Evolutionary conservation across 169 alveolate genomes (phyloP).

Genomic region (Neospora caninum): DNA sequence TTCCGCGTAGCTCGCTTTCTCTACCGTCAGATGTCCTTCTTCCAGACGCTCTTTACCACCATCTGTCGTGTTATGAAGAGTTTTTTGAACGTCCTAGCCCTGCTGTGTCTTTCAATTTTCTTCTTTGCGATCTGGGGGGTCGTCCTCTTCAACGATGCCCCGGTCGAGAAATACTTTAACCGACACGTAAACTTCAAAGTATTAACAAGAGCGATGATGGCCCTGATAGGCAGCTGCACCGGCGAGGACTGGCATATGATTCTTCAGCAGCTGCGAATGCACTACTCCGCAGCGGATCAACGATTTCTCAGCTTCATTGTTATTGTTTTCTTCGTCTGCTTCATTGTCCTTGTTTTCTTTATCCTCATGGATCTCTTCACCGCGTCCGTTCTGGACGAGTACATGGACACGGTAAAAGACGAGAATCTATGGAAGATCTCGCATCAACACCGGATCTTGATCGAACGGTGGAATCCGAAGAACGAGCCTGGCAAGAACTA

Average conservation of each 20-base stretch:
- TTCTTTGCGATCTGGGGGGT: conserved; percentile 60
- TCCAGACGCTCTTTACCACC: conserved; percentile 30
- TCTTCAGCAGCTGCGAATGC: conserved; percentile 44
- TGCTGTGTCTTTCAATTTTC: conserved; percentile 25
- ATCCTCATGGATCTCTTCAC: conserved; percentile 65
- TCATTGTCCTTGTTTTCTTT: conserved; percentile 48
- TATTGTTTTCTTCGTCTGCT: conserved; percentile 43
- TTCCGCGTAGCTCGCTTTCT: conserved; percentile 59
- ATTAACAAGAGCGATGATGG: conserved; percentile 25
- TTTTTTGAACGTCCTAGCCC: conserved; percentile 34
- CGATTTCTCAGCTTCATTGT: conserved; percentile 3
- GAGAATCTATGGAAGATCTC: conserved; percentile 64
- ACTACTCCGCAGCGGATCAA: conserved; percentile 23
- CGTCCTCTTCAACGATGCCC: conserved; percentile 53
- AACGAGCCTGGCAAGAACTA: conserved; percentile 11
- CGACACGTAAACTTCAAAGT: conserved; percentile 29
- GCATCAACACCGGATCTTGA: conserved; percentile 50
- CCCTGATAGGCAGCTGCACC: conserved; percentile 58
- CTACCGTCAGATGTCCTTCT: conserved; percentile 50
- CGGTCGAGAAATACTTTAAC: neutral
- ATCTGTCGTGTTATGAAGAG: neutral
- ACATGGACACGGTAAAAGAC: conserved; percentile 60
- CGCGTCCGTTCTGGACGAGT: conserved; percentile 60
- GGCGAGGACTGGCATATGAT: conserved; percentile 67
- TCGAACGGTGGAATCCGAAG: conserved; percentile 53